phyloP scores from a whole-genome alignment of 371 early-diverging fungal genomes.

The Chytridium lagenaria region DNA sequence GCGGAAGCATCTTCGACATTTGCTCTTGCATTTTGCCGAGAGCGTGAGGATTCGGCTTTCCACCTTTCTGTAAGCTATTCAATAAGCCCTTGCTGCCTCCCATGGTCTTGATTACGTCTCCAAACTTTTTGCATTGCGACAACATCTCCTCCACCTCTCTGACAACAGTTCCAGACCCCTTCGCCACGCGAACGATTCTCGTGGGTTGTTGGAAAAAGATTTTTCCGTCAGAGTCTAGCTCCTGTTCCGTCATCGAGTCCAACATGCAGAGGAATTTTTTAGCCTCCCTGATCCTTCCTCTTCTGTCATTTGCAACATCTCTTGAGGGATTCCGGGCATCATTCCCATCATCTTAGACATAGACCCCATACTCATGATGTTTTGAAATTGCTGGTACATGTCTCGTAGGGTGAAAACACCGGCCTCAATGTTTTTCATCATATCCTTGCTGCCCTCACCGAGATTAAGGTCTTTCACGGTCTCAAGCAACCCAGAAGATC shows the following conservation, averaged over 20 bases:
- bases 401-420: constrained; percentile 96
- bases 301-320: constrained; percentile 77
- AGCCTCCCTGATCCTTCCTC: constrained; percentile 80
- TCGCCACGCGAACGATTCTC: constrained; percentile 87
- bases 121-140: constrained; percentile 81
- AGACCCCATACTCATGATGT: constrained; percentile 91
- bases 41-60: constrained; percentile 30
- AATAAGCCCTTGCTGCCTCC: constrained; percentile 91
- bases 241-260: constrained; percentile 96
- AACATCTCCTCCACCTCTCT: constrained; percentile 89
- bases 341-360: constrained; percentile 95
- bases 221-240: constrained; percentile 93
- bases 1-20: constrained; percentile 74
- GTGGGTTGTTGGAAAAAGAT: constrained; percentile 80
- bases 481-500: constrained; percentile 95
- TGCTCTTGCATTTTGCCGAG: constrained; percentile 71
- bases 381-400: constrained; percentile 96
- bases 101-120: constrained; percentile 95
- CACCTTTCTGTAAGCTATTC: constrained; percentile 62
- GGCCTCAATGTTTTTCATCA: constrained; percentile 93
- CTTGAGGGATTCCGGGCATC: constrained; percentile 93
- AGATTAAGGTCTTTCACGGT: constrained; percentile 91
- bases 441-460: constrained; percentile 79
- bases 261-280: constrained; percentile 94
- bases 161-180: constrained; percentile 88